Base-by-base conservation (phyloP, 768 basidiomycete species). In the Omphalotus guepiniiformis region DNA sequence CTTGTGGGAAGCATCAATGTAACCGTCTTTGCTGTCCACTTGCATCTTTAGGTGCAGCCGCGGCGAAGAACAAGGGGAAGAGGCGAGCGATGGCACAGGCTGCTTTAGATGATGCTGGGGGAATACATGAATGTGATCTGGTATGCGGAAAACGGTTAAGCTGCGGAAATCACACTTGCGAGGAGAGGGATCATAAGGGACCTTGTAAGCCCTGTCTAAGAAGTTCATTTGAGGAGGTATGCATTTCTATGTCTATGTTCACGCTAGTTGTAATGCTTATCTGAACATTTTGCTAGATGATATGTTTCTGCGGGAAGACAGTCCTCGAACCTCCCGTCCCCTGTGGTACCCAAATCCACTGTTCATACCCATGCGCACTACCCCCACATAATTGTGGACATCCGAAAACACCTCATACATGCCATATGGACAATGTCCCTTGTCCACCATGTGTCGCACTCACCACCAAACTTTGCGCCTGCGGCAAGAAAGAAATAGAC, bases 361-460 rank as follows among this genome's bases (percentile, higher is more conserved):
- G 96, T 59, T 65, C 70, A 1, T 88, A 86, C 64, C 92, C 88
- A 0, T 99, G 96, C 63, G 78, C 28, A 75, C 78, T 2, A 0
- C 81, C 84, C 1, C 64, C 79, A 1, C 84, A 83, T 0, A 57
- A 76, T 0, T 99, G 96, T 56, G 94, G 93, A 0, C 96, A 98
- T 57, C 79, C 86, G 0, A 78, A 76, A 50, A 75, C 81, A 0
- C 74, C 75, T 0, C 96, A 98, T 64, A 66, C 73, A 4, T 98
- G 96, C 57, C 96, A 98, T 62, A 85, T 87, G 53, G 80, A 80
- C 42, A 67, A 71, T 9, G 59, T 56, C 6, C 66, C 61, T 0
- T 99, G 96, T 62, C 95, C 95, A 1, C 89, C 93, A 0, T 99
- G 96, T 56, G 82, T 86, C 2, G 85, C 82, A 62, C 69, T 99